These are phyloP conservation scores for Nephelium lappaceum DNA, from an alignment of 345 rosid genomes.

Conservation along the genomic window DNA sequence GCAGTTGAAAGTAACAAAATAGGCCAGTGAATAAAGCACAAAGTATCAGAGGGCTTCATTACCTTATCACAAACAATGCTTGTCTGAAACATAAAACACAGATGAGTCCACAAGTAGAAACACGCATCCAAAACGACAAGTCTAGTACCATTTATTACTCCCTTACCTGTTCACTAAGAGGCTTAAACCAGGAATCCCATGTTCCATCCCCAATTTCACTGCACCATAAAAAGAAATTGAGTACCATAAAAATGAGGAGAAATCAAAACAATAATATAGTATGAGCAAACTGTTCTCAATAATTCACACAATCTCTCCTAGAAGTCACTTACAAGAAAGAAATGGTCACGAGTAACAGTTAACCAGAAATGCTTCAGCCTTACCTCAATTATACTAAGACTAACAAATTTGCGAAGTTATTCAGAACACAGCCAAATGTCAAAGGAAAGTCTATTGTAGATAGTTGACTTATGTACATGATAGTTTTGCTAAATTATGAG, in stretches of 20 bases:
- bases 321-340: not conserved
- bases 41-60: slow-evolving; percentile 24
- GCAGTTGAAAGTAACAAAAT: not conserved
- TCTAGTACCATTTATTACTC: not conserved
- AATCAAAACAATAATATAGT: not conserved
- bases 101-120: slow-evolving; percentile 12
- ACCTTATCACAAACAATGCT: slow-evolving; percentile 74
- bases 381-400: no score
- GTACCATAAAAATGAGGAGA: not conserved
- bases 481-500: no score
- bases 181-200: slow-evolving; percentile 91
- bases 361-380: not conserved
- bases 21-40: slow-evolving; percentile 4
- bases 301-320: not conserved
- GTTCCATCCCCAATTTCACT: slow-evolving; percentile 90
- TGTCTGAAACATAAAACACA: slow-evolving; percentile 41
- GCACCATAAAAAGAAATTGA: slow-evolving; percentile 25
- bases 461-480: no score
- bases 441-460: no score
- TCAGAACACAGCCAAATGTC: no score
- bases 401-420: no score
- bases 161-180: slow-evolving; percentile 73
- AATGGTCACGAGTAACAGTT: not conserved
- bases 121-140: slow-evolving; percentile 5
- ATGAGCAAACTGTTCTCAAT: not conserved